phyloP scores from a whole-genome alignment of 2,329 filamentous ascomycete genomes.

The Chrysoporthe austroafricana region DNA sequence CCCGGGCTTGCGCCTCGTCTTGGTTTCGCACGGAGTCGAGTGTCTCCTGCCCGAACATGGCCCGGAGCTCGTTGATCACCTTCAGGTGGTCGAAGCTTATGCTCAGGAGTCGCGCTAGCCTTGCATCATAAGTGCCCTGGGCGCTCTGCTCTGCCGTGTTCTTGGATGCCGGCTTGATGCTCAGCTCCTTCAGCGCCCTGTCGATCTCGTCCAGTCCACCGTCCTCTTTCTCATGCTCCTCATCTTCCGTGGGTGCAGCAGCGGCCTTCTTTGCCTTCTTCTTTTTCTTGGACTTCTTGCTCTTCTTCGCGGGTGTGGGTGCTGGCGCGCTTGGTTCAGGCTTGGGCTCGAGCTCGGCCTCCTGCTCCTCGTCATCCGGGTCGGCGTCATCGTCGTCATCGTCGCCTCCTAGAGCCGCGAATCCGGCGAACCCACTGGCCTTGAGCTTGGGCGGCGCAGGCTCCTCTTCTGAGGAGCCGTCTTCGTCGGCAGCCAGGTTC shows the following conservation, averaged over 20 bases:
- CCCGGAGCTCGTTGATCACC: slow-evolving; percentile 86
- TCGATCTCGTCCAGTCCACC: slow-evolving; percentile 59
- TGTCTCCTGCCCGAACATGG: slow-evolving; percentile 59
- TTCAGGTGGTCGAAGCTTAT: slow-evolving; percentile 74
- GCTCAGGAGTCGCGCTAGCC: slow-evolving; percentile 43
- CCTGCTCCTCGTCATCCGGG: slow-evolving; percentile 25
- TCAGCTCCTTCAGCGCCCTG: slow-evolving; percentile 54
- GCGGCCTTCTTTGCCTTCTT: slow-evolving; percentile 45
- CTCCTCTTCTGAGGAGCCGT: slow-evolving; percentile 37
- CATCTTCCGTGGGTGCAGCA: slow-evolving; percentile 31
- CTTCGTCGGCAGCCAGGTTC: slow-evolving; percentile 27
- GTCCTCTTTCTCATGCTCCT: slow-evolving; percentile 24
- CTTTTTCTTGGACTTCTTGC: slow-evolving; percentile 42
- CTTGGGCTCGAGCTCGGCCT: slow-evolving; percentile 32
- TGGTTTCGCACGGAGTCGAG: slow-evolving; percentile 59
- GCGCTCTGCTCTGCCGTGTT: slow-evolving; percentile 23
- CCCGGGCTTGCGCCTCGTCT: slow-evolving; percentile 49
- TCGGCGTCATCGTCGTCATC: slow-evolving; percentile 36
- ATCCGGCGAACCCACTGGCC: slow-evolving; percentile 51
- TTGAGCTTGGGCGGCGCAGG: slow-evolving; percentile 44
- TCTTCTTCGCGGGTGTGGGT: slow-evolving; percentile 40
- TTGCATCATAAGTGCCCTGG: slow-evolving; percentile 31
- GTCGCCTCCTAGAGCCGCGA: slow-evolving; percentile 54
- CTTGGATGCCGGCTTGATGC: slow-evolving; percentile 37
- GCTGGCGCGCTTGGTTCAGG: slow-evolving; percentile 22